These are phyloP conservation scores for Phanerochaete sordida DNA, from an alignment of 768 basidiomycete genomes.

Conservation along the genomic window DNA sequence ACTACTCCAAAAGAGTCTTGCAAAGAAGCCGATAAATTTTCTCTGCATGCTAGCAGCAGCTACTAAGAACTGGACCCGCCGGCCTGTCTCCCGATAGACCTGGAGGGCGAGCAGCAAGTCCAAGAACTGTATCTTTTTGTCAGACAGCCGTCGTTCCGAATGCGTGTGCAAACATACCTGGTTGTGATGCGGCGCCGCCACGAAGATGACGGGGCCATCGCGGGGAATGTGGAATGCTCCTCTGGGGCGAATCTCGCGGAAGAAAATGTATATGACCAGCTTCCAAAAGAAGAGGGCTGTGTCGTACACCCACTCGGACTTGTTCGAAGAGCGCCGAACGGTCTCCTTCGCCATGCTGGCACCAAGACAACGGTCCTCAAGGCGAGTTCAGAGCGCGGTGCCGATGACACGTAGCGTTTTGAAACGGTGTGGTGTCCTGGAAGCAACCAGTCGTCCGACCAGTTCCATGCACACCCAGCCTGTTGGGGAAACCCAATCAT, in stretches of 20 bases:
- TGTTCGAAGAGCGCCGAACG: neutral
- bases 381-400: neutral
- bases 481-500: neutral
- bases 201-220: conserved; percentile 89
- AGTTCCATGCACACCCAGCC: neutral
- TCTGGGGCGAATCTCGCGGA: conserved; percentile 89
- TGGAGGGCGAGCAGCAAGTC: conserved; percentile 76
- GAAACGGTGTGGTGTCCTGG: neutral
- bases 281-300: conserved; percentile 80
- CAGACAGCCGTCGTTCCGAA: neutral
- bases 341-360: neutral
- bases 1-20: conserved; percentile 84
- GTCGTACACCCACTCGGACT: conserved; percentile 49
- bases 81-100: conserved; percentile 77
- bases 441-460: neutral
- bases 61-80: conserved; percentile 82
- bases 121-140: conserved; percentile 61
- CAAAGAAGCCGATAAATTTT: conserved; percentile 76
- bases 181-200: conserved; percentile 48
- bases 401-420: neutral
- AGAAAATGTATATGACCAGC: conserved; percentile 85
- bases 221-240: conserved; percentile 91
- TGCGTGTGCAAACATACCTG: conserved; percentile 13
- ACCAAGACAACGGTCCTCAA: neutral
- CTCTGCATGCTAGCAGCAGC: conserved; percentile 88